Percentiles rank a stretch among this genome's conserved stretches.
phyloP scores from a whole-genome alignment of 495 filamentous ascomycete species.

The Rhizodiscina lignyota region DNA sequence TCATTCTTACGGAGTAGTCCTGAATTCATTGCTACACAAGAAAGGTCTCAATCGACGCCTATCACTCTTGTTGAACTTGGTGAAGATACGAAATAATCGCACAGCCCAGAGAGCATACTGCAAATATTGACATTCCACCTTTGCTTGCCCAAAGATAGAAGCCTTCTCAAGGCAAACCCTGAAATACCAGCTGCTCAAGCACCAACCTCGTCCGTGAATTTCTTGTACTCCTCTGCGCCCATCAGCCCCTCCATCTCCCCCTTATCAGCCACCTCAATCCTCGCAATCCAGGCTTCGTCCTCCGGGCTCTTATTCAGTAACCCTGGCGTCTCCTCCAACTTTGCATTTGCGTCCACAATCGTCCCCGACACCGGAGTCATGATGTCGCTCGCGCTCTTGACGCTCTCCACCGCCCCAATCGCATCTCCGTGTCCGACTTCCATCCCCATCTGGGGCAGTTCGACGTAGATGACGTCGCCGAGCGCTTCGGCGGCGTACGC shows the following conservation, averaged over 20 bases:
- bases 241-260: conserved; percentile 62
- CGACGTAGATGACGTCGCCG: conserved; percentile 92
- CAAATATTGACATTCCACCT: too few species aligned
- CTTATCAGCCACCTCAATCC: conserved; percentile 54
- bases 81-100: too few species aligned
- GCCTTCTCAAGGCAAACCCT: too few species aligned
- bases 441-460: conserved; percentile 56
- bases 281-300: conserved; percentile 83
- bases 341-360: conserved; percentile 50
- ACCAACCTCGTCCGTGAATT: conserved; percentile 37
- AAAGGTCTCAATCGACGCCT: too few species aligned
- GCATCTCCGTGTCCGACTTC: conserved; percentile 54
- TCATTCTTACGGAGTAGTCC: too few species aligned
- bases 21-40: too few species aligned
- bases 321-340: conserved; percentile 68
- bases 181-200: background rate
- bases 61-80: too few species aligned
- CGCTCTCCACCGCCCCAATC: conserved; percentile 89
- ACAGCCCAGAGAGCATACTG: too few species aligned
- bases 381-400: conserved; percentile 95
- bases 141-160: too few species aligned
- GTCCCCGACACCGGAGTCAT: conserved; percentile 69
- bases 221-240: conserved; percentile 54
- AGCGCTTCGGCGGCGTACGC: conserved; percentile 77
- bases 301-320: conserved; percentile 75